Base-by-base conservation (phyloP, 2,329 filamentous ascomycete species). In the Aspergillus intermedius region DNA sequence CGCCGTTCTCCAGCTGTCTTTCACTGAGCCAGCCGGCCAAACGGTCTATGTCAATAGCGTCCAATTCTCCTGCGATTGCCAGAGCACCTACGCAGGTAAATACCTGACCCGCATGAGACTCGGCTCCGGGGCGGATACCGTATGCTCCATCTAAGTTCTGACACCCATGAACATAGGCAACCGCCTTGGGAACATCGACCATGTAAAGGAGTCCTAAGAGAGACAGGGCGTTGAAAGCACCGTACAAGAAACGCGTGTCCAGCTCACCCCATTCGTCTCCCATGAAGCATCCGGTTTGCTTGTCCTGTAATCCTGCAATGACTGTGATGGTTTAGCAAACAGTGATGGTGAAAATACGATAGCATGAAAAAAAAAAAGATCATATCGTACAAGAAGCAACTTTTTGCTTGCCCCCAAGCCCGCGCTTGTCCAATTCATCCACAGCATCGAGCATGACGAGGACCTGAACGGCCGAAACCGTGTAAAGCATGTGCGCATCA, bases 191-290 rank as follows among this genome's bases (percentile, higher is more conserved):
- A 4, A 96, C 78, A 62, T 98, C 80, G 53, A 95, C 80, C 2
- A 91, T 68, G 42, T 84, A 72, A 44, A 94, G 72, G 32, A 91
- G 76, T 5, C 81, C 80, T 15, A 98, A 77, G 8, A 98, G 80
- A 0, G 91, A 96, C 13, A 98, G 77, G 0, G 89, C 88, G 65
- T 94, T 95, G 48, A 98, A 77, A 6, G 89, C 90, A 32, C 86
- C 87, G 64, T 95, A 97, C 9, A 98, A 77, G 65, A 98, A 98
- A 21, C 93, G 83, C 0, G 93, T 97, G 69, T 98, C 93, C 54
- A 87, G 85, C 69, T 98, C 93, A 28, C 93, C 93, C 91, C 91
- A 98, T 68, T 95, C 86, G 63, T 98, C 93, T 44, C 93, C 93
- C 47, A 86, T 82, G 68, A 98, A 97, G 0, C 88, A 93, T 50